Conservation (phyloP, 2,329 filamentous ascomycete species). For the Penicillium nordicum region DNA sequence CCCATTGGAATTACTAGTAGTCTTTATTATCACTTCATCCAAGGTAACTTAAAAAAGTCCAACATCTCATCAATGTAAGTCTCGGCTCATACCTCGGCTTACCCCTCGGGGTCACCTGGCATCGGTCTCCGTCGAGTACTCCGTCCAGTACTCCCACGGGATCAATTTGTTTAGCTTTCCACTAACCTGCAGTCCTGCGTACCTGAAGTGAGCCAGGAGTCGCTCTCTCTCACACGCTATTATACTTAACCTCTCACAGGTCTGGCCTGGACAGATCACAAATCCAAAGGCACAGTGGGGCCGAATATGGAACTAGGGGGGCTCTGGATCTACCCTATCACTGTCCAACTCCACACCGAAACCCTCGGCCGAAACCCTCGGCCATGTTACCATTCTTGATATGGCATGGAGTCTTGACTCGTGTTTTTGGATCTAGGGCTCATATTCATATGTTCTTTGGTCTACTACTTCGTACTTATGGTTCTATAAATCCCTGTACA, state of each 20-base stretch:
- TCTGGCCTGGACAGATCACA: background rate
- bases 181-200: background rate
- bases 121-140: background rate
- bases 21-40: too few species aligned
- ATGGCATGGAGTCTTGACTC: conserved; percentile 8
- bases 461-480: background rate
- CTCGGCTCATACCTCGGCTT: background rate
- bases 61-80: background rate
- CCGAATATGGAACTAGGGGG: conserved; percentile 19
- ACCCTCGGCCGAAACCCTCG: conserved; percentile 12
- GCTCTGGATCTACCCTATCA: conserved; percentile 24
- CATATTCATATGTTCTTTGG: background rate
- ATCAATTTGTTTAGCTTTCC: background rate
- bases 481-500: background rate
- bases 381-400: conserved; percentile 18
- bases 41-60: background rate
- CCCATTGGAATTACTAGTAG: too few species aligned
- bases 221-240: background rate
- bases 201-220: background rate
- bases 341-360: conserved; percentile 3
- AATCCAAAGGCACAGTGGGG: conserved; percentile 1
- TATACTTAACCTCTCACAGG: background rate
- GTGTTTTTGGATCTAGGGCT: background rate
- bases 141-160: background rate
- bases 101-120: background rate